Conservation (phyloP, 1,284 basidiomycete genomes). For the Trametes sp. region DNA sequence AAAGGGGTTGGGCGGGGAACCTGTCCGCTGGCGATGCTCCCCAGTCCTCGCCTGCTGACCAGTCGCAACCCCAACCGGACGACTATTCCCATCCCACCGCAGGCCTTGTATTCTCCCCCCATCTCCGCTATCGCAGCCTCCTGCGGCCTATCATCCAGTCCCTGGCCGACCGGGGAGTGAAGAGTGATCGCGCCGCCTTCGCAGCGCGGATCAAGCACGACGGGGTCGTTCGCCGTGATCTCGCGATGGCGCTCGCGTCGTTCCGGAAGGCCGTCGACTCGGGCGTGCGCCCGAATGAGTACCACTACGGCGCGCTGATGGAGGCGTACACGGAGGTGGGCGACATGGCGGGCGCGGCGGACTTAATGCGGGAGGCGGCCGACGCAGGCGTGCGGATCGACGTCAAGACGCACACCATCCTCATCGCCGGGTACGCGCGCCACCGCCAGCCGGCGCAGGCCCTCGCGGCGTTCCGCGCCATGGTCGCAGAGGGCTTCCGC, state of each 20-base stretch:
- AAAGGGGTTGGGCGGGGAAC: constrained; percentile 57
- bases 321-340: constrained; percentile 66
- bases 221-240: constrained; percentile 56
- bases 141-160: constrained; percentile 55
- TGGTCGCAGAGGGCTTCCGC: constrained; percentile 65
- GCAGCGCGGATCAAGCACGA: constrained; percentile 70
- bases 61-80: constrained; percentile 36
- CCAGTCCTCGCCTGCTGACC: constrained; percentile 21
- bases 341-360: constrained; percentile 58
- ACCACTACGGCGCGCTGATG: constrained; percentile 76
- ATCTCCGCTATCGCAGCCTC: constrained; percentile 45
- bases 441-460: constrained; percentile 62
- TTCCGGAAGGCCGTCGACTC: constrained; percentile 65
- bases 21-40: constrained; percentile 27
- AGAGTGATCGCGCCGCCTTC: constrained; percentile 62
- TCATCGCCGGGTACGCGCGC: constrained; percentile 71
- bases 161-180: constrained; percentile 54
- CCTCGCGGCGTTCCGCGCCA: constrained; percentile 61
- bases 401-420: constrained; percentile 74
- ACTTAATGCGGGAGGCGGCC: constrained; percentile 58
- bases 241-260: constrained; percentile 56
- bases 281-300: constrained; percentile 70
- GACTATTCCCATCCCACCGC: constrained; percentile 57
- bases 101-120: constrained; percentile 49
- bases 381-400: constrained; percentile 59